These are phyloP conservation scores for Naegleria fowleri DNA, from an alignment of 208 protist genomes.

Conservation along the genomic window DNA sequence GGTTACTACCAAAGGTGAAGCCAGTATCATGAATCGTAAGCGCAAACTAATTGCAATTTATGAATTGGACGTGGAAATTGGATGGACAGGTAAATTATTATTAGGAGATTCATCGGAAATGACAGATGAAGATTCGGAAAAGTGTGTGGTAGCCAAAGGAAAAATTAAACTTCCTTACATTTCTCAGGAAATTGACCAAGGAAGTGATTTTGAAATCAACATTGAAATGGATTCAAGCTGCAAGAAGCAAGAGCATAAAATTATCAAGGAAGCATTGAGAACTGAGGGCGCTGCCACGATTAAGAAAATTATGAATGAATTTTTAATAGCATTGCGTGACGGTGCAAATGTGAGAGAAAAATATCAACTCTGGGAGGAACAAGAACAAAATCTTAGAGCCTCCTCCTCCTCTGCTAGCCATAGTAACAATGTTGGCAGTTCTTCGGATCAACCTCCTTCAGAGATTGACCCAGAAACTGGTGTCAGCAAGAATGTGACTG, in stretches of 20 bases:
- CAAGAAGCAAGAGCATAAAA: neutral
- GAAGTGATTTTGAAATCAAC: neutral
- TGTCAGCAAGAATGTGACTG: neutral
- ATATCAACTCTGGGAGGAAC: neutral
- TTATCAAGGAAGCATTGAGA: neutral
- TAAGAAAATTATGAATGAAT: neutral
- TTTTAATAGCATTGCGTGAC: neutral
- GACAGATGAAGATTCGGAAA: neutral
- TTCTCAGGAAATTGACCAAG: neutral
- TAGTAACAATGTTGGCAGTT: neutral
- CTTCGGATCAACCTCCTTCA: no score
- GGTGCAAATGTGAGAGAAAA: conserved; percentile 4
- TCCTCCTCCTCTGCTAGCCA: neutral
- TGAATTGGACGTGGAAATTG: conserved; percentile 16
- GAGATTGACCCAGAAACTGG: neutral
- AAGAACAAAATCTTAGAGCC: neutral
- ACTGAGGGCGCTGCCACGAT: neutral
- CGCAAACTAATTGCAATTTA: conserved; percentile 10
- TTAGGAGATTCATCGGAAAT: neutral
- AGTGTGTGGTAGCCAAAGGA: neutral
- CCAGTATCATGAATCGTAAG: neutral
- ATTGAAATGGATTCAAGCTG: neutral
- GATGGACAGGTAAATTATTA: neutral
- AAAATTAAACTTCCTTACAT: conserved; percentile 6
- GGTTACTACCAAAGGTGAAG: neutral